A percentile compares a stretch with the other conserved stretches of the same genome.
Conservation (phyloP, 2,329 filamentous ascomycete species). For the Aschersonia sp. region DNA sequence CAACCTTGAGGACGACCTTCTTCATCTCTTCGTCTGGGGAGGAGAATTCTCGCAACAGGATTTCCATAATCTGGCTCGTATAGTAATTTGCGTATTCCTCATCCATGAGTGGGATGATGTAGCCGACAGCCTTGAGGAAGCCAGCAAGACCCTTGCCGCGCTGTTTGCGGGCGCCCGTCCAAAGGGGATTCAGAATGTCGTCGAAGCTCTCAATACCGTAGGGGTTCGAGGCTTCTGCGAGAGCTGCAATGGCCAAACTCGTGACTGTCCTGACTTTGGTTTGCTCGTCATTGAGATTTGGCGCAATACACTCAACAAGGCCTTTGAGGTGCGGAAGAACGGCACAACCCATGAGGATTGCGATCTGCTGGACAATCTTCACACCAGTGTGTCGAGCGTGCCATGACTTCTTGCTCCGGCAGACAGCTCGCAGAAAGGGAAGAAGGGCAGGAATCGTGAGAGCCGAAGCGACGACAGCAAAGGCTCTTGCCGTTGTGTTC, state of each 20-base stretch:
- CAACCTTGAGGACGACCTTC: conserved; percentile 94
- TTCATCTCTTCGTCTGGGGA: conserved; percentile 99
- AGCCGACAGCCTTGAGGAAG: conserved; percentile 94
- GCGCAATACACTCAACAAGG: conserved; percentile 88
- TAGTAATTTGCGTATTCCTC: conserved; percentile 99
- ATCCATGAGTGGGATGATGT: conserved; percentile 98
- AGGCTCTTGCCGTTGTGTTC: conserved; percentile 93
- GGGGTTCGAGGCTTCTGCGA: conserved; percentile 91
- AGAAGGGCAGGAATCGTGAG: conserved; percentile 90
- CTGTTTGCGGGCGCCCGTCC: conserved; percentile 93
- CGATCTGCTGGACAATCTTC: conserved; percentile 98
- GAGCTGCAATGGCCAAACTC: conserved; percentile 81
- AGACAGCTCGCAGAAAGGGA: conserved; percentile 89
- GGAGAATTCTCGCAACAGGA: conserved; percentile 85
- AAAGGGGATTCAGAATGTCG: conserved; percentile 90
- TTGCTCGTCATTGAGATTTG: conserved; percentile 94
- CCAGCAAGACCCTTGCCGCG: conserved; percentile 90
- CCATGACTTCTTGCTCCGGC: conserved; percentile 98
- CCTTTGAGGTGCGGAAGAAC: conserved; percentile 92
- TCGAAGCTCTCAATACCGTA: conserved; percentile 99
- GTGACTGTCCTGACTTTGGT: conserved; percentile 96
- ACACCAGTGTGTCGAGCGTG: conserved; percentile 95
- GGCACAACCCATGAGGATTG: conserved; percentile 96
- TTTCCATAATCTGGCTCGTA: conserved; percentile 97
- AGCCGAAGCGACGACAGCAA: conserved; percentile 92